Base-by-base conservation (phyloP, 2,329 filamentous ascomycete genomes). In the Mollisia scopiformis region DNA sequence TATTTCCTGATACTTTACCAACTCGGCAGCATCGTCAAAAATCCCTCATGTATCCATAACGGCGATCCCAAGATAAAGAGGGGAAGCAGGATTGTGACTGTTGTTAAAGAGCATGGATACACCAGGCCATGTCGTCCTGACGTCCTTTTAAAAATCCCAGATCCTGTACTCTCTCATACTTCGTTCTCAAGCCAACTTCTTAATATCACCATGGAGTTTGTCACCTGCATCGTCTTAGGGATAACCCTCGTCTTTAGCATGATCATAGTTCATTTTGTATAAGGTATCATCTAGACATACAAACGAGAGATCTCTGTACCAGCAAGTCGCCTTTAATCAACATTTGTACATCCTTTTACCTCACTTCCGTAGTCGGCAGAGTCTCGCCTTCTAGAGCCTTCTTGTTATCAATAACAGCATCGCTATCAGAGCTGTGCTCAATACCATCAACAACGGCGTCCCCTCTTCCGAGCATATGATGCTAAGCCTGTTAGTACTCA, bases 381-480 rank as follows among this genome's bases (percentile, higher is more conserved):
- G 33, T 31, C 14, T 37, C 43, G 39, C 62, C 57, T 72, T 56
- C 63, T 7, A 62, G 21, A 13, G 39, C 53, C 33, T 68, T 68
- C 57, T 68, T 71, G 31, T 62, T 55, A 30, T 39, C n/a, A n/a
- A 23, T 31, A 25, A n/a, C 16, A 0, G 33, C 51, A n/a, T 67
- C 64, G 55, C 61, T 66, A 25, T 65, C 65, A 19, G 64, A 64
- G 30, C 60, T 65, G 30, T 51, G 58, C 47, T 69, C 69, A 5
- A 69, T 30, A 19, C 68, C 66, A 41, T 70, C 62, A 13, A 68
- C 66, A 27, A 70, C 58, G 30, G 21, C 52, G 14, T 66, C 65
- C 16, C 67, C 66, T 56, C 68, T 59, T n/a, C 68, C 70, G 46
- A 69, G 66, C 70, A 73, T 73, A 59, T 65, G 61, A 59, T 73